phyloP scores from a whole-genome alignment of 208 protist species.

The Perkinsela sp. region DNA sequence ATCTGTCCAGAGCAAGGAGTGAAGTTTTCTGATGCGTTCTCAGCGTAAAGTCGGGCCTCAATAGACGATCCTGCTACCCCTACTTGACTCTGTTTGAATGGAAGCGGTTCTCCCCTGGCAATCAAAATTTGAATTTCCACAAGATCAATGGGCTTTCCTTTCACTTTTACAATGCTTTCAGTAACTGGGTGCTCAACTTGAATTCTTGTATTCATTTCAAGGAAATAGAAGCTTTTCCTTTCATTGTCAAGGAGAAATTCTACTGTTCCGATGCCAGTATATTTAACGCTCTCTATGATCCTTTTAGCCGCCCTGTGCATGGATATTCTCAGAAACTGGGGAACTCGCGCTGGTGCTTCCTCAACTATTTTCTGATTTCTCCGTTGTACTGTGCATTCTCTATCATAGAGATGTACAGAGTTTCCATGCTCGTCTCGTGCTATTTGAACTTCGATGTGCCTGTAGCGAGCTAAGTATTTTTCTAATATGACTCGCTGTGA shows the following conservation, averaged over 20 bases:
- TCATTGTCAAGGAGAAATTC: constrained; percentile 83
- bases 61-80: constrained; percentile 41
- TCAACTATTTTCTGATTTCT: constrained; percentile 82
- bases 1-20: constrained; percentile 46
- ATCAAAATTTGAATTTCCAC: constrained; percentile 72
- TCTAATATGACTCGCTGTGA: constrained; percentile 73
- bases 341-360: constrained; percentile 32
- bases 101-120: constrained; percentile 22
- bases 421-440: constrained; percentile 67
- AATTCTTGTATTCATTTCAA: constrained; percentile 96
- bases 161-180: constrained; percentile 64
- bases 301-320: constrained; percentile 50
- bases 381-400: constrained; percentile 81
- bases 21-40: constrained; percentile 59
- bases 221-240: constrained; percentile 74
- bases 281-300: constrained; percentile 48
- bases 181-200: constrained; percentile 84
- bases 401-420: constrained; percentile 68
- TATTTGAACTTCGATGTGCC: constrained; percentile 77
- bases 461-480: constrained; percentile 54
- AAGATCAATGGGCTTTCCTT: constrained; percentile 36
- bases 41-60: constrained; percentile 80
- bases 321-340: constrained; percentile 17
- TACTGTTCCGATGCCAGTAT: constrained; percentile 82
- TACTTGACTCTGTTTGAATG: constrained; percentile 43